Evolutionary conservation across 1,284 basidiomycete genomes (phyloP).

Genomic region (Tilletia setariae): DNA sequence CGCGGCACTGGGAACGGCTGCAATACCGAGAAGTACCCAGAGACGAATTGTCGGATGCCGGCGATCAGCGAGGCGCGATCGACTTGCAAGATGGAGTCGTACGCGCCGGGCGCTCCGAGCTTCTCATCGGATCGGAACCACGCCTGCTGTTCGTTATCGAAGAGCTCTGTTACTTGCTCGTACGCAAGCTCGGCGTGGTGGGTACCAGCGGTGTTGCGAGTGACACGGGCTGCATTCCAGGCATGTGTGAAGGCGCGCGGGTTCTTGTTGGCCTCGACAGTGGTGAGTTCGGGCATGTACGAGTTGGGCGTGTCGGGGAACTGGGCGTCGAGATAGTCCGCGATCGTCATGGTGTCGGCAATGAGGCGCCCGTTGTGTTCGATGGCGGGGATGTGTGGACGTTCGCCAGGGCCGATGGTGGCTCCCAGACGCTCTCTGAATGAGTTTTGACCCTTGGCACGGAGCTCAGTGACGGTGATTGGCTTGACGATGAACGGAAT

Average conservation of each 20-base stretch:
- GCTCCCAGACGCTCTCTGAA: background rate
- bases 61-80: background rate
- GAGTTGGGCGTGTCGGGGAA: background rate
- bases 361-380: slow-evolving; percentile 1
- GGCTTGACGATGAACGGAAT: slow-evolving; percentile 11
- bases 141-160: background rate
- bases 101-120: slow-evolving; percentile 2
- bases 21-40: background rate
- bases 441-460: background rate
- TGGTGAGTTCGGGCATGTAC: background rate
- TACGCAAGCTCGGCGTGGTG: background rate
- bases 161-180: background rate
- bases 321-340: background rate
- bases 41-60: background rate
- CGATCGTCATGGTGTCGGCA: background rate
- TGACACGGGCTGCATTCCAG: background rate
- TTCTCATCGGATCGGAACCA: background rate
- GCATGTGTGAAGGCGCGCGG: background rate
- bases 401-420: slow-evolving; percentile 1
- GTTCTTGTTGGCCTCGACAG: background rate
- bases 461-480: slow-evolving; percentile 2
- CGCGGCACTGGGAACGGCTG: background rate
- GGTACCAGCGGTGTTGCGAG: background rate
- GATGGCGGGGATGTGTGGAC: slow-evolving; percentile 3
- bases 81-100: background rate